phyloP scores from a whole-genome alignment of 495 filamentous ascomycete species.

The Parathielavia appendiculata region DNA sequence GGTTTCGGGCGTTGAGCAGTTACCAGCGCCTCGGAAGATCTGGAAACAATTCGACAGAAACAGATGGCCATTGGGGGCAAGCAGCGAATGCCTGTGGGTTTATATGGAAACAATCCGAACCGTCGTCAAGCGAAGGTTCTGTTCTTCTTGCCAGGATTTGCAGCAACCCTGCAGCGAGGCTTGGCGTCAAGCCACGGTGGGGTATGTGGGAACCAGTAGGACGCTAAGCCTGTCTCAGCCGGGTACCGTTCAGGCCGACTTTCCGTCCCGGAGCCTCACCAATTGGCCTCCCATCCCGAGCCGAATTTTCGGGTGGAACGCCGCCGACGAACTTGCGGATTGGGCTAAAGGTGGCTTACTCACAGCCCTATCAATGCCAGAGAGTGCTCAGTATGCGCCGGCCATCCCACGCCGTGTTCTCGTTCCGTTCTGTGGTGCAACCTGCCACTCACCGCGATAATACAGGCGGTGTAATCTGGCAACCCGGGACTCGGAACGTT shows the following conservation, averaged over 20 bases:
- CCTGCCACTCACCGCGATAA: background rate
- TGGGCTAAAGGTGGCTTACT: background rate
- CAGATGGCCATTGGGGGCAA: conserved; percentile 2
- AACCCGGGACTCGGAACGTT: background rate
- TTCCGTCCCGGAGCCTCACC: background rate
- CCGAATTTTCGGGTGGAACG: background rate
- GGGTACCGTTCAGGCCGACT: background rate
- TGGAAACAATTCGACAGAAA: background rate
- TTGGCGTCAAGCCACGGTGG: conserved; percentile 2
- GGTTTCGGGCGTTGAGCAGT: background rate
- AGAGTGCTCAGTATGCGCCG: background rate
- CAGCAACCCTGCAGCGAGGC: background rate
- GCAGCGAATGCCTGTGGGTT: background rate
- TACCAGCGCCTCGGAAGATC: background rate
- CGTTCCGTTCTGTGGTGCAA: background rate
- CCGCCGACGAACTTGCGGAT: background rate
- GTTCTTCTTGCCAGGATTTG: background rate
- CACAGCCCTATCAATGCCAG: background rate
- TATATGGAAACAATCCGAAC: conserved; percentile 4
- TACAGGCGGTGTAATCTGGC: background rate
- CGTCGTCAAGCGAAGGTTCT: background rate
- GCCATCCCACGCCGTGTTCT: conserved; percentile 2
- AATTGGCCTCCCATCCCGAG: background rate
- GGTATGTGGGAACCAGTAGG: background rate
- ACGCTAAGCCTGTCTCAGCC: background rate